These are phyloP conservation scores for Neocallimastix lanati DNA, from an alignment of 192 early-diverging fungal species.

Conservation along the genomic window DNA sequence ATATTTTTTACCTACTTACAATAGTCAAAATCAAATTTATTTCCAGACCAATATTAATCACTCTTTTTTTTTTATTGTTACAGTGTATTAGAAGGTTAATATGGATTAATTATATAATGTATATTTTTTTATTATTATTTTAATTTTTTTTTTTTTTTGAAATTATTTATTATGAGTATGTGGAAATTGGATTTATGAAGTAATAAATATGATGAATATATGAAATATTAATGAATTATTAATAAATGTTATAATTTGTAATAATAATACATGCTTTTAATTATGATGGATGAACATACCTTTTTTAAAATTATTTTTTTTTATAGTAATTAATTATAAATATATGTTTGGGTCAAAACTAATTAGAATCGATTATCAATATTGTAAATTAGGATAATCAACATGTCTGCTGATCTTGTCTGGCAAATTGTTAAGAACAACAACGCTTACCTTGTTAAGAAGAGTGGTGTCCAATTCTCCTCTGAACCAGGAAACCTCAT, in stretches of 20 bases:
- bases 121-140: no score
- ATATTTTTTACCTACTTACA: neutral
- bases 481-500: slow-evolving; percentile 55
- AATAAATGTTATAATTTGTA: no score
- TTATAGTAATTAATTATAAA: no score
- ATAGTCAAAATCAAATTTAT: neutral
- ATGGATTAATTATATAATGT: neutral
- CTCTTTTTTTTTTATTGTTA: neutral
- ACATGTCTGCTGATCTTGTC: slow-evolving; percentile 15
- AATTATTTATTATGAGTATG: no score
- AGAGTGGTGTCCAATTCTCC: slow-evolving; percentile 51
- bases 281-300: no score
- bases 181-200: no score
- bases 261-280: no score
- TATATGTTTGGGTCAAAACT: no score
- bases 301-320: no score
- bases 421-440: slow-evolving; percentile 54
- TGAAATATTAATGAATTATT: no score
- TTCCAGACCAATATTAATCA: neutral
- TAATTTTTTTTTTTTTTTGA: no score
- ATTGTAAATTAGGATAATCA: neutral
- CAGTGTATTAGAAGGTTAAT: neutral
- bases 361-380: neutral
- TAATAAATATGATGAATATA: no score
- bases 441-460: slow-evolving; percentile 67